A percentile compares a stretch with the other conserved stretches of the same genome.
These are phyloP conservation scores for Neurospora sp. DNA, from an alignment of 495 filamentous ascomycete genomes.

Conservation along the genomic window DNA sequence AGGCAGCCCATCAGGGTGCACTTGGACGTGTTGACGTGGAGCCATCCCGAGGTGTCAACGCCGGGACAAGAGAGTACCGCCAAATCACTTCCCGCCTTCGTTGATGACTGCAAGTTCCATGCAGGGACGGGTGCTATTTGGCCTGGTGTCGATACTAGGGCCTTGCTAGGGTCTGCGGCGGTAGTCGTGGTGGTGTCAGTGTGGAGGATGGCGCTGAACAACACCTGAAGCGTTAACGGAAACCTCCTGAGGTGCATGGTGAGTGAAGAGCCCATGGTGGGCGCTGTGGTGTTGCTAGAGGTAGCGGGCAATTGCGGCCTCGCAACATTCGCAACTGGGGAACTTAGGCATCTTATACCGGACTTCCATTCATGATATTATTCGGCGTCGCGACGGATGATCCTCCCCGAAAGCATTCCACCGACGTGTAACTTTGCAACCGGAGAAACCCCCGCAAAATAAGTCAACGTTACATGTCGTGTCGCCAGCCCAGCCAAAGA, in stretches of 20 bases:
- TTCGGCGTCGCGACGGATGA: not conserved
- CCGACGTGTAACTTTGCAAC: not conserved
- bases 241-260: not conserved
- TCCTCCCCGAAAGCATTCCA: not conserved
- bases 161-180: not conserved
- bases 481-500: not conserved
- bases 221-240: not conserved
- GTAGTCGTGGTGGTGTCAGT: not conserved
- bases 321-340: not conserved
- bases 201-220: not conserved
- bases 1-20: conserved; percentile 52
- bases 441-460: not conserved
- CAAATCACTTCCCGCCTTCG: conserved; percentile 27
- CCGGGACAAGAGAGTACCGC: conserved; percentile 34
- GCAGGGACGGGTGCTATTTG: conserved; percentile 37
- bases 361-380: not conserved
- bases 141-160: conserved; percentile 15
- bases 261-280: not conserved
- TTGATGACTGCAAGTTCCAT: conserved; percentile 48
- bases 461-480: not conserved
- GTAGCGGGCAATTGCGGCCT: not conserved
- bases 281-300: not conserved
- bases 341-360: not conserved
- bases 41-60: conserved; percentile 43
- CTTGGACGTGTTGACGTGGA: conserved; percentile 34